Conservation (phyloP, 768 basidiomycete genomes). For the Pilatotrama ljubarskyi region DNA sequence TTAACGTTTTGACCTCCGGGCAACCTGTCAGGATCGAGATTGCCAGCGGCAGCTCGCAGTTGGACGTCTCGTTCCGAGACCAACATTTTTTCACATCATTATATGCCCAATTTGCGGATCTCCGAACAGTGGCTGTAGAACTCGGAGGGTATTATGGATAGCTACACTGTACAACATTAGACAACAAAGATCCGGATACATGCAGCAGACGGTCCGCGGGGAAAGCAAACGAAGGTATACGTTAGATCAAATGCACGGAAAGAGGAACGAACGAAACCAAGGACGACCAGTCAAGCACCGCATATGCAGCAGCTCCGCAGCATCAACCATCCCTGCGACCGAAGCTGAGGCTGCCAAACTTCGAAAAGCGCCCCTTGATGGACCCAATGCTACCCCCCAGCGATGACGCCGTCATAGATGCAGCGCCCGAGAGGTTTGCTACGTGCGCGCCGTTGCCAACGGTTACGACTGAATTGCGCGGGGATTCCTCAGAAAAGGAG, state of each 20-base stretch:
- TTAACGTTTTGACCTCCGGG: not conserved
- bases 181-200: conserved; percentile 25
- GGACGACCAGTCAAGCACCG: not conserved
- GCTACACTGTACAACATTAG: conserved; percentile 26
- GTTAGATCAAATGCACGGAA: conserved; percentile 3
- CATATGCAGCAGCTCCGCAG: not conserved
- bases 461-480: conserved; percentile 75
- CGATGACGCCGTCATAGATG: conserved; percentile 63
- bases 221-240: conserved; percentile 14
- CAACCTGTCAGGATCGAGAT: not conserved
- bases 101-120: not conserved
- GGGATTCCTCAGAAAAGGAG: conserved; percentile 64
- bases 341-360: conserved; percentile 74
- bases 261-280: not conserved
- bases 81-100: not conserved
- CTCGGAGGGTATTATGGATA: conserved; percentile 7
- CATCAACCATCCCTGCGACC: conserved; percentile 42
- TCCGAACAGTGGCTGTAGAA: conserved; percentile 15
- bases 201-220: conserved; percentile 13
- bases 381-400: conserved; percentile 63
- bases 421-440: conserved; percentile 37
- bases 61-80: not conserved
- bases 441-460: conserved; percentile 51
- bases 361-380: conserved; percentile 71
- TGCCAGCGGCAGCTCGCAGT: not conserved